Base-by-base conservation (phyloP, 148 eudicot genomes). In the Camellia sinensis region DNA sequence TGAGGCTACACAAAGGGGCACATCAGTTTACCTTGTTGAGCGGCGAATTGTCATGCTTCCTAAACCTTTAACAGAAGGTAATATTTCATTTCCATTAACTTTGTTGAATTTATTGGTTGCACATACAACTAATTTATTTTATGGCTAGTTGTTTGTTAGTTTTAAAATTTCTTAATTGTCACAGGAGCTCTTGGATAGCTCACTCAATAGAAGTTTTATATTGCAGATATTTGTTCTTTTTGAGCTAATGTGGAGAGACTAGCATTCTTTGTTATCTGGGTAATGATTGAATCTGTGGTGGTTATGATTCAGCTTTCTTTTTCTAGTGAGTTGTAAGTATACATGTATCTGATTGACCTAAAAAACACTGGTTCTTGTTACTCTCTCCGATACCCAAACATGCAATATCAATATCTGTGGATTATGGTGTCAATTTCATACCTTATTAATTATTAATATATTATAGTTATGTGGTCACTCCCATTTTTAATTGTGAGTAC, bases 31-130 rank as follows among this genome's bases (percentile, higher is more conserved):
- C 82, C 99, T 96, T 73, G 99, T 96, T 79, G 99, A 96, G 83
- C 86, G 92, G 19, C 91, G 99, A 70, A 96, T 94, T 84, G 99
- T 93, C 89, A 96, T 96, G 99, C 95, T 96, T 73, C 99, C 99
- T 13, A 96, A 96, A 87, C 99, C 98, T 89, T 84, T 96, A 67
- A 96, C 99, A 18, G 99, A 96, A 94, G 99, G 99, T 83, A 61
- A 63, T 72, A 13, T 78, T 71, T 48, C 46, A 57, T 62, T 48
- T 18, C 65, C 14, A 29, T 61, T 56, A n/a, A 67, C 48, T 44
- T 69, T 52, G 29, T 46, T 29, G 3, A 40, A 29, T 19, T 76
- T 81, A 44, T 9, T 75, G 6, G 53, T 41, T 80, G 40, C 22
- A 74, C 12, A 29, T 53, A 62, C 7, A 14, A 72, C n/a, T 54